These are phyloP conservation scores for Tylopilus sp. DNA, from an alignment of 768 basidiomycete species.

Conservation along the genomic window DNA sequence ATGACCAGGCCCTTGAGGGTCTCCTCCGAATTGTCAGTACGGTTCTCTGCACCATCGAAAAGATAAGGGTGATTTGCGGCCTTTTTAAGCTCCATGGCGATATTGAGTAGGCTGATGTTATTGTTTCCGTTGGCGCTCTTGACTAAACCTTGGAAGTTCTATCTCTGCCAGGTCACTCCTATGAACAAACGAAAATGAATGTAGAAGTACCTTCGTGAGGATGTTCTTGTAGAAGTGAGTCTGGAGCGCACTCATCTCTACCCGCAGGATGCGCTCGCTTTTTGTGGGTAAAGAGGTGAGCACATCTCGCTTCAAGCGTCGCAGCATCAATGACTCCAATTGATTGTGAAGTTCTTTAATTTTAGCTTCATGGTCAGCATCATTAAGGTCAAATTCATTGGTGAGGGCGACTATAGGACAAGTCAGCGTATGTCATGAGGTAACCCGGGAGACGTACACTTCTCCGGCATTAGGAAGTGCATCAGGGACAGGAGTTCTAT, in stretches of 20 bases:
- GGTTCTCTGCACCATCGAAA: conserved; percentile 90
- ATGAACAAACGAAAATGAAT: not conserved
- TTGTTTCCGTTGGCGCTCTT: conserved; percentile 86
- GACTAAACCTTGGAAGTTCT: conserved; percentile 92
- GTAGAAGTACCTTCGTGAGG: conserved; percentile 67
- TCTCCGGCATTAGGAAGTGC: conserved; percentile 99
- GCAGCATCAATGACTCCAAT: conserved; percentile 89
- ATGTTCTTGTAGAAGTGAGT: conserved; percentile 99
- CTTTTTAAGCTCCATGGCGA: conserved; percentile 99
- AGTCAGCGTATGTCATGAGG: conserved; percentile 6
- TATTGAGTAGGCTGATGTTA: conserved; percentile 95
- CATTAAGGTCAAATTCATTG: conserved; percentile 93
- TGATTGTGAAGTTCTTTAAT: conserved; percentile 96
- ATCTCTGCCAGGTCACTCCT: conserved; percentile 6
- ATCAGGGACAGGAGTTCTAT: conserved; percentile 92
- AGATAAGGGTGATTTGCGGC: conserved; percentile 97
- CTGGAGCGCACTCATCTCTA: conserved; percentile 96
- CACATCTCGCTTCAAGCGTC: conserved; percentile 93
- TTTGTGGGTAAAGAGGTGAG: conserved; percentile 95
- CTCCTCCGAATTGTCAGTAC: conserved; percentile 65
- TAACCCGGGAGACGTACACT: conserved; percentile 55
- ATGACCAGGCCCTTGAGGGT: conserved; percentile 94
- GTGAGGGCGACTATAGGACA: conserved; percentile 70
- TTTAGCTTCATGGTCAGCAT: conserved; percentile 89
- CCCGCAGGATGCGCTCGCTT: conserved; percentile 95